Base-by-base conservation (phyloP, 2,329 filamentous ascomycete genomes). In the Amauroascus verrucosus region DNA sequence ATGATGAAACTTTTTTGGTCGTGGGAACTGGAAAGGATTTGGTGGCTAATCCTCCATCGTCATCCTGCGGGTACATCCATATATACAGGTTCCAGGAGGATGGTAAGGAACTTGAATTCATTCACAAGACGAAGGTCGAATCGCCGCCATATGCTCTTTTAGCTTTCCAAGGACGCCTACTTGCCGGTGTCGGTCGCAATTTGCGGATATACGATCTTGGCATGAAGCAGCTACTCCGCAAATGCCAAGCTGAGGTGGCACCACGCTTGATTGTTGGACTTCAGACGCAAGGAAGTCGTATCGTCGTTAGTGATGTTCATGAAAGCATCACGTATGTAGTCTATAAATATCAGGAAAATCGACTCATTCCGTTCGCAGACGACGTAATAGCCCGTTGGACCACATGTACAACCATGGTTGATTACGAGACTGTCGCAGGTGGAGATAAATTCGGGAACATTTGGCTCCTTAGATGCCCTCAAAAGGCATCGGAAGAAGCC, bases 361-460 rank as follows among this genome's bases (percentile, higher is more conserved):
- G 85, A 62, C 76, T 98, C 46, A 94, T 98, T 56, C 86, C 91
- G 0, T 98, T 98, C 63, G 87, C 81, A 16, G 93, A 98, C 65
- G 93, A 99, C 66, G 85, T 84, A 6, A 79, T 96, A 56, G 78
- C 89, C 48, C 83, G 93, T 30, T 97, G 90, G 87, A 95, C 88
- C 1, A 95, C 88, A 0, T 86, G 86, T 60, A 85, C 86, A 0
- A 80, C 89, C 2, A 95, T 98, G 88, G 84, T 97, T 1, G 93
- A 99, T 70, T 99, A 98, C 69, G 93, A 98, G 67, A 95, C 93
- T 1, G 83, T 87, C 22, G 90, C 89, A 2, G 93, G 91, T 33
- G 91, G 91, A 33, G 93, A 99, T 73, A 97, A 96, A 66, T 99
- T 98, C 60, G 94, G 93, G 56, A 98, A 98, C 63, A 72, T 98